A percentile compares a stretch with the other conserved stretches of the same genome.
These are phyloP conservation scores for Verticillium zaregamsianum DNA, from an alignment of 2,329 filamentous ascomycete genomes.

Conservation along the genomic window DNA sequence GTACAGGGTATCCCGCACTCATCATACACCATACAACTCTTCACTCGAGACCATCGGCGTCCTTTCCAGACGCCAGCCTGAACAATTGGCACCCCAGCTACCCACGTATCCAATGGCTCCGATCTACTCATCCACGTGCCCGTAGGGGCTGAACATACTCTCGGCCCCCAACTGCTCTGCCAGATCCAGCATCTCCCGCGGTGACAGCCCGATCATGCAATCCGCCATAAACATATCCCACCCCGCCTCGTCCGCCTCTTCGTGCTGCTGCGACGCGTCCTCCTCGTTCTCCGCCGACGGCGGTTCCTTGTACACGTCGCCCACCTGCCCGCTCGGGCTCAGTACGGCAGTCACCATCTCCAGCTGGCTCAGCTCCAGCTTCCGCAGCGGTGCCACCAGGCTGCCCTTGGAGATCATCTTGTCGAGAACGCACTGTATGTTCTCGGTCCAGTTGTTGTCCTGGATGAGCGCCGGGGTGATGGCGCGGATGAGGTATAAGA, in stretches of 20 bases:
- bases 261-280: slow-evolving; percentile 3
- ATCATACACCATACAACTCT: no score
- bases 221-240: slow-evolving; percentile 27
- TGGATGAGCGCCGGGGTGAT: slow-evolving; percentile 28
- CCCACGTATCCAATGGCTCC: neutral
- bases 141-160: neutral
- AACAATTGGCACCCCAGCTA: no score
- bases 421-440: slow-evolving; percentile 29
- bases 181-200: slow-evolving; percentile 23
- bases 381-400: slow-evolving; percentile 29
- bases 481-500: slow-evolving; percentile 28
- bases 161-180: slow-evolving; percentile 23
- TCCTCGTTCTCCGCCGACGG: slow-evolving; percentile 10
- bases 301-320: slow-evolving; percentile 2
- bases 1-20: no score
- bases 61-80: no score
- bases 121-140: neutral
- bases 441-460: slow-evolving; percentile 29
- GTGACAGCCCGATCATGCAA: slow-evolving; percentile 24
- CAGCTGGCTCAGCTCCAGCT: slow-evolving; percentile 30
- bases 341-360: slow-evolving; percentile 30
- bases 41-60: no score
- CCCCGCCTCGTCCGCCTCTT: slow-evolving; percentile 9
- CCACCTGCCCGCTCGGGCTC: slow-evolving; percentile 19
- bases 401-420: slow-evolving; percentile 32